Conservation (phyloP, 225 moss, liverwort and hornwort genomes). For the Pleurozium schreberi region DNA sequence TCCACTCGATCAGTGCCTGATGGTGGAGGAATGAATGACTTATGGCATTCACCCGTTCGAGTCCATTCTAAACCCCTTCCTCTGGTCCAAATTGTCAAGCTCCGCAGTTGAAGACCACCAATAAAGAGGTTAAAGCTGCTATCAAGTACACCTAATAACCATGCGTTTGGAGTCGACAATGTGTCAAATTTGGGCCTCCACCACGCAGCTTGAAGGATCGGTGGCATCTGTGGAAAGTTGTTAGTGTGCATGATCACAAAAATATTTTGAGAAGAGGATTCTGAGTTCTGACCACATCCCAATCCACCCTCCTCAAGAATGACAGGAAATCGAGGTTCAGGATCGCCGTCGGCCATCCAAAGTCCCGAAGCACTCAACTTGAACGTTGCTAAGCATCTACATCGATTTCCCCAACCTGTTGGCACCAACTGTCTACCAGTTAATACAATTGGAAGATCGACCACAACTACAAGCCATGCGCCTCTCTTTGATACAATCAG, state of each 20-base stretch:
- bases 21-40: background rate
- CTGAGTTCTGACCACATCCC: background rate
- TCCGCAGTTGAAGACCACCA: background rate
- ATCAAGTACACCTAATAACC: fast-evolving
- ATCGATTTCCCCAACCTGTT: background rate
- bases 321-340: background rate
- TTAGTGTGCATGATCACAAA: background rate
- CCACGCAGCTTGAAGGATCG: background rate
- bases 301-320: background rate
- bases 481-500: background rate
- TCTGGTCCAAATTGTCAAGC: background rate
- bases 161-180: fast-evolving
- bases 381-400: background rate
- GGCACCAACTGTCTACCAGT: background rate
- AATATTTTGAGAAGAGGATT: background rate
- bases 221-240: background rate
- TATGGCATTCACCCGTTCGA: background rate
- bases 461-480: background rate
- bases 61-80: background rate
- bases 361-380: background rate
- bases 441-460: no score
- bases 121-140: background rate
- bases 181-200: background rate
- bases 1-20: background rate
- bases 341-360: background rate